Conservation (phyloP, 2,329 filamentous ascomycete species). For the Fusarium secorum region DNA sequence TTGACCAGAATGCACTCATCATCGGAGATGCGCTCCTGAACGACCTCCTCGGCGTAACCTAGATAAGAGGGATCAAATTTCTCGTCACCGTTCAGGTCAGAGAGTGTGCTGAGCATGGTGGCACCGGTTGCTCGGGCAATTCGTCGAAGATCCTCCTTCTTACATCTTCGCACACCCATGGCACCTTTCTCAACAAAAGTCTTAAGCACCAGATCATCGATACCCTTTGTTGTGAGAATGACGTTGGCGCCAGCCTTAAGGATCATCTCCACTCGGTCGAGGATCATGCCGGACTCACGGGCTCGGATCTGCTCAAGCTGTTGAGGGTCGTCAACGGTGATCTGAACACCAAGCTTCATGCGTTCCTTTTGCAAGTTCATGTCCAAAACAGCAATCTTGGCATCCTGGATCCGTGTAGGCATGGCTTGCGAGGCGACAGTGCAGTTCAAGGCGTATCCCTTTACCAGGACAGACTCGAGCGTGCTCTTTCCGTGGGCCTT, state of each 20-base stretch:
- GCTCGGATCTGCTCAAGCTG: constrained; percentile 97
- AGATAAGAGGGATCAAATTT: constrained; percentile 91
- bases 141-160: constrained; percentile 96
- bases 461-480: constrained; percentile 87
- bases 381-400: constrained; percentile 95
- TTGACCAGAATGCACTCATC: constrained; percentile 98
- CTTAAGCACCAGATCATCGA: constrained; percentile 95
- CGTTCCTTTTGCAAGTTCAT: constrained; percentile 99
- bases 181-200: constrained; percentile 92
- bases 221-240: constrained; percentile 95
- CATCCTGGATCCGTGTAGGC: constrained; percentile 89
- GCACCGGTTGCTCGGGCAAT: constrained; percentile 97
- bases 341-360: constrained; percentile 99
- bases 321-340: constrained; percentile 95
- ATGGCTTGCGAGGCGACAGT: constrained; percentile 98
- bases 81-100: constrained; percentile 97
- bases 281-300: constrained; percentile 89
- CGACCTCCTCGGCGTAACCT: constrained; percentile 91
- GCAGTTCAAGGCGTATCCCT: constrained; percentile 98
- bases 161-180: constrained; percentile 95
- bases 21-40: constrained; percentile 98
- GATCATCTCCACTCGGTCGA: constrained; percentile 96
- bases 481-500: constrained; percentile 97
- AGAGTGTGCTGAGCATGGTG: constrained; percentile 89
- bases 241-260: constrained; percentile 97